phyloP scores from a whole-genome alignment of 495 filamentous ascomycete genomes.

The Xylaria castorea region DNA sequence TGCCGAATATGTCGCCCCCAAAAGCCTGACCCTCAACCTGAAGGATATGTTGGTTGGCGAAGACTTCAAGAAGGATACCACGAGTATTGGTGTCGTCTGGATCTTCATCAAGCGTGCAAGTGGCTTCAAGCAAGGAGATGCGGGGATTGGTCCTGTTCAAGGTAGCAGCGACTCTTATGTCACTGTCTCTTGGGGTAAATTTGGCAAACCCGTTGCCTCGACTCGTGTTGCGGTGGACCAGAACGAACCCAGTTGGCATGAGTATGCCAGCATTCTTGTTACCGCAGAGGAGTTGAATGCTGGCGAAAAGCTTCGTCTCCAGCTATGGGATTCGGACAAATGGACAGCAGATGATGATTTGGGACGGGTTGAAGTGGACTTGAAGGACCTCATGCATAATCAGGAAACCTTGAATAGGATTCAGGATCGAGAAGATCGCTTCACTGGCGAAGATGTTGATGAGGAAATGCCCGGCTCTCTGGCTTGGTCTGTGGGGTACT shows the following conservation, averaged over 20 bases:
- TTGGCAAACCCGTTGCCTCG: constrained; percentile 69
- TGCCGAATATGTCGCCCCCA: constrained; percentile 75
- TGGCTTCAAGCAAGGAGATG: constrained; percentile 72
- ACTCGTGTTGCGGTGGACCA: constrained; percentile 69
- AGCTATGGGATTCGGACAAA: constrained; percentile 76
- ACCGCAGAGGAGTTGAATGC: constrained; percentile 74
- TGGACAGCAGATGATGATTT: constrained; percentile 75
- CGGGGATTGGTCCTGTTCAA: constrained; percentile 58
- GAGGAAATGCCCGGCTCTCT: constrained; percentile 74
- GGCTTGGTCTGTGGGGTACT: constrained; percentile 74
- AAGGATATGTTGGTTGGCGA: constrained; percentile 78
- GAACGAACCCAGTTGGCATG: constrained; percentile 71
- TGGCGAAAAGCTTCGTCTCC: constrained; percentile 68
- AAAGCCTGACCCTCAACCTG: constrained; percentile 72
- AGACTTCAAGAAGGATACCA: constrained; percentile 77
- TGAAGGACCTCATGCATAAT: constrained; percentile 68
- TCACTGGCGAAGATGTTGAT: constrained; percentile 64
- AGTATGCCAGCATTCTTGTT: constrained; percentile 69
- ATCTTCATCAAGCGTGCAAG: constrained; percentile 67
- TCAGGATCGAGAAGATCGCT: constrained; percentile 63
- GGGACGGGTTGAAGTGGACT: constrained; percentile 68
- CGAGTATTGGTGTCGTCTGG: constrained; percentile 66
- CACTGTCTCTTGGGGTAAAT: constrained; percentile 75
- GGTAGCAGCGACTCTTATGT: constrained; percentile 74
- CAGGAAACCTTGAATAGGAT: constrained; percentile 60